Evolutionary conservation across 352 stramenopile genomes (phyloP), one percentile per base, ranked within the genome.

Genomic region (Globisporangium emineosum): DNA sequence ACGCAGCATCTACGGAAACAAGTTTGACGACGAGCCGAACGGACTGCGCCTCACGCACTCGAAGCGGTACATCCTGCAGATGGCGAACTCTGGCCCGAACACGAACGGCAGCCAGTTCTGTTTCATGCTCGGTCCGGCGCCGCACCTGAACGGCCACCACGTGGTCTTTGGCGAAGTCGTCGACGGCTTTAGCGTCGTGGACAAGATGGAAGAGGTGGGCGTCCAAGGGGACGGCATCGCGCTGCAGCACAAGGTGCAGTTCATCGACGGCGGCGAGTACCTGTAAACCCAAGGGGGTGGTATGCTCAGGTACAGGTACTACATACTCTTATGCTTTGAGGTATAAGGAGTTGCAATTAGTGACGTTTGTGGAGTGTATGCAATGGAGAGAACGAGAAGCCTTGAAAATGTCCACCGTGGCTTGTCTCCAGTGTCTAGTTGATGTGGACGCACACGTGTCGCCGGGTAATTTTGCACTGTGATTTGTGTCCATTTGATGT

Each of bases 41-140:
- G 84, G 86, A 32, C 71, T 94, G 60, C 73, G 75, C 47, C 77
- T 94, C 55, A 84, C 73, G 61, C 86, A 94, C 70, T 90, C 79
- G 52, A 91, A 91, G 72, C 72, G 86, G 21, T 93, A 93, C 65
- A 83, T 93, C 49, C 60, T 93, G 40, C 83, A 97, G 61, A 99
- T 99, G 98, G 98, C 98, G 33, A 99, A 99, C 73, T 86, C 90
- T 37, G 97, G 97, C 0, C 86, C 79, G 23, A 94, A 98, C 75
- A 99, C 98, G 5, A 99, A 99, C 70, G 97, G 97, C 27, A 98
- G 84, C 58, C 98, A 99, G 78, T 99, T 99, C 76, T 99, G 99
- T 78, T 99, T 99, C 62, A 99, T 94, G 85, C 67, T 95, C 54
- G 77, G 73, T 49, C 62, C 83, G 0, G 70, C 81, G 42, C 81